A percentile compares a stretch with the other conserved stretches of the same genome.
Conservation (phyloP, 1,284 basidiomycete species). For the Chalciporus sp. region DNA sequence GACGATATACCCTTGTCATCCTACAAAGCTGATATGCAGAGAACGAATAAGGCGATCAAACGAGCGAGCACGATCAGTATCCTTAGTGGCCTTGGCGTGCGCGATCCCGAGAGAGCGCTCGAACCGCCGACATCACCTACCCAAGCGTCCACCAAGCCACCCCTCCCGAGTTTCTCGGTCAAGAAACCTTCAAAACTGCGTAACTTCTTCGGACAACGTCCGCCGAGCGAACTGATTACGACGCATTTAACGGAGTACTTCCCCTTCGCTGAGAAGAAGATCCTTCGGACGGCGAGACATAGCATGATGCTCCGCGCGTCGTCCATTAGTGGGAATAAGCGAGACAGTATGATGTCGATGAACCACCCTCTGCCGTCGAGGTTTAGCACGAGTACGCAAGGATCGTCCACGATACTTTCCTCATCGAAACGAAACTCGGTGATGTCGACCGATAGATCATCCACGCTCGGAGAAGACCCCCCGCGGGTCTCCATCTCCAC, state of each 20-base stretch:
- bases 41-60: conserved; percentile 71
- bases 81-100: conserved; percentile 88
- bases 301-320: conserved; percentile 68
- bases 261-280: conserved; percentile 90
- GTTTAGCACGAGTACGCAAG: conserved; percentile 72
- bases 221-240: conserved; percentile 95
- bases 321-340: conserved; percentile 39
- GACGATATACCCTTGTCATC: conserved; percentile 37
- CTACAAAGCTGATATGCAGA: conserved; percentile 14
- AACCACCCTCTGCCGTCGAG: conserved; percentile 50
- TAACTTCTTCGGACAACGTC: conserved; percentile 98
- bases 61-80: conserved; percentile 94
- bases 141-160: conserved; percentile 32
- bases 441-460: conserved; percentile 47
- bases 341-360: conserved; percentile 55
- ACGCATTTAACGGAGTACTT: conserved; percentile 97
- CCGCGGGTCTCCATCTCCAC: conserved; percentile 77
- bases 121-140: conserved; percentile 50
- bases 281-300: conserved; percentile 82
- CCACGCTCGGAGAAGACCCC: conserved; percentile 33
- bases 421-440: conserved; percentile 57
- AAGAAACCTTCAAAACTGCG: conserved; percentile 73
- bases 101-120: conserved; percentile 64
- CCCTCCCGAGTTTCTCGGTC: background rate
- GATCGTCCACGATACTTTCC: conserved; percentile 54